Base-by-base conservation (phyloP, 1,284 basidiomycete genomes). In the Anthracocystis panici-leucophaei region DNA sequence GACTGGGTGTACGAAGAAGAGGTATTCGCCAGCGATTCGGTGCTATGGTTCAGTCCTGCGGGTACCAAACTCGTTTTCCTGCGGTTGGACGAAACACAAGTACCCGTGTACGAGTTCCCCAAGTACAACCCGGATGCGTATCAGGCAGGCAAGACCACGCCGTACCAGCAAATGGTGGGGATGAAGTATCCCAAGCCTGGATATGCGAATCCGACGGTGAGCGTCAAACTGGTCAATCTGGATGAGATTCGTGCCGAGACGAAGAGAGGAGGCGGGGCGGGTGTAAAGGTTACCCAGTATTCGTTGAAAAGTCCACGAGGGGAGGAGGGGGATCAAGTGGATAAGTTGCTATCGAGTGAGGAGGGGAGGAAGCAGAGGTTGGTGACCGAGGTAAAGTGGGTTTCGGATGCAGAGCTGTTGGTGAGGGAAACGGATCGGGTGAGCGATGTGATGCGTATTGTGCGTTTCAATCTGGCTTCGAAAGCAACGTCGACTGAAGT, bases 31-130 rank as follows among this genome's bases (percentile, higher is more conserved):
- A 83, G 87, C 38, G 90, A 94, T 79, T 91, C 86, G 55, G 91
- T 94, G 0, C 87, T 96, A 8, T 98, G 94, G 94, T 97, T 93
- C 91, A 92, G 92, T 29, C 95, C 95, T 0, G 90, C 92, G 76
- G 91, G 92, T 0, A 87, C 89, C 11, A 92, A 91, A 72, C 78
- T 98, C 40, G 93, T 94, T 0, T 99, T 91, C 87, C 89, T 98
- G 44, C 87, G 90, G 16, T 91, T 94, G 67, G 94, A 99, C 85
- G 96, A 98, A 87, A 92, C 92, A 0, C 87, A 89, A 0, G 96
- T 99, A 0, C 90, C 91, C 51, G 91, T 93, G 80, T 99, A 91
- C 87, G 89, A 89, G 53, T 93, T 93, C 85, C 94, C 94, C 4
- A 88, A 97, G 57, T 98, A 96, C 87, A 98, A 97, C 82, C 80